Evolutionary conservation across 2,329 filamentous ascomycete species (phyloP), one percentile per base, ranked within the genome.

Genomic region (Pseudocercospora pini-densiflorae): DNA sequence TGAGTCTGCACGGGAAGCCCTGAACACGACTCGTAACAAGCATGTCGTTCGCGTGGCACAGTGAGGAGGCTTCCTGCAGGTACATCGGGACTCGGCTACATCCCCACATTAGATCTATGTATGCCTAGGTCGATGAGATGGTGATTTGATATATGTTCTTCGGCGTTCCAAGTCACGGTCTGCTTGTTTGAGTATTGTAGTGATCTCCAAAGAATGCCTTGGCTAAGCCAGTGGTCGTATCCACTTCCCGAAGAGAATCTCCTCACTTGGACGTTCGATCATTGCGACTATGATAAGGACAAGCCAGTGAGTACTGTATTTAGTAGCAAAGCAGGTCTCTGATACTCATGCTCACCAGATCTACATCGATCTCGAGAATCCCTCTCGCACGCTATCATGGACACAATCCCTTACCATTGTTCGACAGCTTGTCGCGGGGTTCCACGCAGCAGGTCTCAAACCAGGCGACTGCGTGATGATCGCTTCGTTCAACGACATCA

Each of bases 401-500:
- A 19, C 79, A 84, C 69, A 84, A 55, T 54, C 82, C 6, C 77
- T 77, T 31, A 74, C 51, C 5, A 70, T 83, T 5, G 77, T 87
- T 36, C 80, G 81, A 51, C 24, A 27, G 19, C 47, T 51, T 27
- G 16, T 51, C 16, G 84, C 84, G 9, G 86, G 86, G 0, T 78
- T 88, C 55, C 78, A 75, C 23, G 79, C 76, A 14, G 19, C 21
- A 16, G 47, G 47, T 51, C 47, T 51, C 10, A 9, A 24, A 51
- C 73, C 76, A 27, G 85, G 84, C 27, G 85, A 88, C 65, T 84
- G 82, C 65, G 82, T 88, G 9, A 83, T 82, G 61, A 79, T 88
- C 45, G 83, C 87, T 67, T 84, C 84, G 0, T 87, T 87, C 77
- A 88, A 88, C 75, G 81, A 87, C 74, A 74, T 74, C 54, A 70